Conservation (phyloP, 306 rosid species). For the Gynostemma pentaphyllum region DNA sequence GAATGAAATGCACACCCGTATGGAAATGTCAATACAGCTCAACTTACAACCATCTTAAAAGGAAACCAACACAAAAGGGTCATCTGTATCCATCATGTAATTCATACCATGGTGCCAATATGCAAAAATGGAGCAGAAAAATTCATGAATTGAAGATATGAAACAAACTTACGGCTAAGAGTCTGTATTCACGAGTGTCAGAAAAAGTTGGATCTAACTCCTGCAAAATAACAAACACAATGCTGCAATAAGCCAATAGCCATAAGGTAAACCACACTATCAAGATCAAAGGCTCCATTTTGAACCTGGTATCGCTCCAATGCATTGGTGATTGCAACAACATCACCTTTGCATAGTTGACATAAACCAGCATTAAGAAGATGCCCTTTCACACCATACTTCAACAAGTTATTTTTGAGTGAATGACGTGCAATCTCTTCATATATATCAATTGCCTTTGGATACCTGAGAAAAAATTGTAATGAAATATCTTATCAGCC, state of each 20-base stretch:
- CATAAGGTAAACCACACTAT: neutral
- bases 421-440: conserved; percentile 89
- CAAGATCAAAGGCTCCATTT: conserved; percentile 15
- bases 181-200: conserved; percentile 74
- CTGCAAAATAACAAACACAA: conserved; percentile 32
- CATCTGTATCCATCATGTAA: neutral
- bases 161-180: conserved; percentile 50
- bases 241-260: neutral
- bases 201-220: conserved; percentile 94
- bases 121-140: neutral
- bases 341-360: conserved; percentile 88
- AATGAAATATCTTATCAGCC: neutral
- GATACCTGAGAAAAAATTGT: conserved; percentile 41
- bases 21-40: neutral
- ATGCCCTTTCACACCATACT: conserved; percentile 95
- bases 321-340: conserved; percentile 71
- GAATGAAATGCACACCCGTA: neutral
- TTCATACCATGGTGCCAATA: neutral
- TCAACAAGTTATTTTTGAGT: conserved; percentile 70
- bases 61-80: neutral
- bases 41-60: neutral
- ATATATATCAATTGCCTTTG: conserved; percentile 64
- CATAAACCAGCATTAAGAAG: conserved; percentile 96
- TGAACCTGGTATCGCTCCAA: conserved; percentile 72
- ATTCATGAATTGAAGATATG: neutral